Percentiles rank a stretch among this genome's conserved stretches.
Evolutionary conservation across 805 yeast genomes (phyloP).

Genomic region (Suhomyces kilbournensis): DNA sequence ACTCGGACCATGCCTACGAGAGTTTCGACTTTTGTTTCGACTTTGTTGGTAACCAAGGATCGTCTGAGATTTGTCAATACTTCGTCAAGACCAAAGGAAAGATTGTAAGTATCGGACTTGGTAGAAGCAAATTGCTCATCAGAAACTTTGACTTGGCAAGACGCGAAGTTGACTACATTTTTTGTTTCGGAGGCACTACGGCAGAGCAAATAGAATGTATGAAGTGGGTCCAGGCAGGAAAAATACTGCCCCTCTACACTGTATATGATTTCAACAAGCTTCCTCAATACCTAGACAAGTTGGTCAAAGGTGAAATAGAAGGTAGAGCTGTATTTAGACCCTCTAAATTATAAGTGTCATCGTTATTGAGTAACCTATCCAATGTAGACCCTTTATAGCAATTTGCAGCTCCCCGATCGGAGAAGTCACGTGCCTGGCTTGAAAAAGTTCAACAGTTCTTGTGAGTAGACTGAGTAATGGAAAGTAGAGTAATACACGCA

Average conservation of each 20-base stretch:
- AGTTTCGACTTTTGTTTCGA: constrained; percentile 41
- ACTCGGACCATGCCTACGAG: constrained; percentile 24
- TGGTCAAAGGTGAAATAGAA: constrained; percentile 35
- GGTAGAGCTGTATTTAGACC: constrained; percentile 45
- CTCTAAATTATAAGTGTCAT: constrained; percentile 7
- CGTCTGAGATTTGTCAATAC: constrained; percentile 25
- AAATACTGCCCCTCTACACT: constrained; percentile 34
- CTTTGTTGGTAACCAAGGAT: constrained; percentile 34
- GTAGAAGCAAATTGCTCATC: constrained; percentile 27
- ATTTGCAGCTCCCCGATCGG: constrained; percentile 1
- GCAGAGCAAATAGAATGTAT: constrained; percentile 42
- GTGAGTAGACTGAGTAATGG: neutral
- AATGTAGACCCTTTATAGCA: neutral
- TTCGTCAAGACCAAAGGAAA: constrained; percentile 36
- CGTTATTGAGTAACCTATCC: neutral
- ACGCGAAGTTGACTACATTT: constrained; percentile 39
- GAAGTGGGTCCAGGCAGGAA: constrained; percentile 40
- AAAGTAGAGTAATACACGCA: neutral
- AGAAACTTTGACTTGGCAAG: constrained; percentile 36
- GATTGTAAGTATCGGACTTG: constrained; percentile 44
- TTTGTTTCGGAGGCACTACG: constrained; percentile 45
- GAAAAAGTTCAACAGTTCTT: neutral
- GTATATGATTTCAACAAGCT: constrained; percentile 31
- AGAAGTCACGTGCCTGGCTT: neutral
- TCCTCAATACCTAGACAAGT: constrained; percentile 32